Evolutionary conservation across 169 alveolate genomes (phyloP), one percentile per base, ranked within the genome.

Genomic region (Ichthyophthirius multifiliis): DNA sequence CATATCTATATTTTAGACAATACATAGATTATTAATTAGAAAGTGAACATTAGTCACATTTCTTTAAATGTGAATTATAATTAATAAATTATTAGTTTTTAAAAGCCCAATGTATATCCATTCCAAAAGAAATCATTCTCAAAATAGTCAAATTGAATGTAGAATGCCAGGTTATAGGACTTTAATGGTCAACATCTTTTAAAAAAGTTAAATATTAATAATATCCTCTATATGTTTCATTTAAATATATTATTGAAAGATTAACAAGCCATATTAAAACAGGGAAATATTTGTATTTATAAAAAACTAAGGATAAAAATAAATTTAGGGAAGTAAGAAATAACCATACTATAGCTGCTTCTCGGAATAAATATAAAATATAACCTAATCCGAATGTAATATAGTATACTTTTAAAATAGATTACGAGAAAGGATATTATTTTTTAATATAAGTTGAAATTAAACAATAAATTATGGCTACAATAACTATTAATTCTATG

Each of bases 111-210:
- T 83, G 71, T 34, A 63, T 76, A 74, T 92, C 96, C 44, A 92
- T 85, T 37, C 85, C 83, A 83, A 81, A 92, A 65, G 92, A 84
- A 3, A 92, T 84, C 16, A 92, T 83, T 82, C 84, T 89, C 67
- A 92, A 47, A 82, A 92, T 79, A 47, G 67, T 81, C 63, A 92
- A 67, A 35, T 91, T 91, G 83, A 79, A 88, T 27, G 78, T 74
- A 18, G 75, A 23, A 55, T 87, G 76, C 96, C 96, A 92, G 15
- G 87, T 78, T 34, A 89, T 65, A 5, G 83, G 47, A 7, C 83
- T 75, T n/a, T 88, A 65, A 7, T 65, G 18, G 43, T 75, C 65
- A 44, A 43, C 13, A 30, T 73, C 65, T 64, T 88, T 82, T 20
- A 87, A 75, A 39, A 27, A 55, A 55, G 71, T 27, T 27, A 23